Percentiles rank a stretch among this genome's conserved stretches.
Conservation (phyloP, 257 asterid genomes). For the Plantago elongata region DNA sequence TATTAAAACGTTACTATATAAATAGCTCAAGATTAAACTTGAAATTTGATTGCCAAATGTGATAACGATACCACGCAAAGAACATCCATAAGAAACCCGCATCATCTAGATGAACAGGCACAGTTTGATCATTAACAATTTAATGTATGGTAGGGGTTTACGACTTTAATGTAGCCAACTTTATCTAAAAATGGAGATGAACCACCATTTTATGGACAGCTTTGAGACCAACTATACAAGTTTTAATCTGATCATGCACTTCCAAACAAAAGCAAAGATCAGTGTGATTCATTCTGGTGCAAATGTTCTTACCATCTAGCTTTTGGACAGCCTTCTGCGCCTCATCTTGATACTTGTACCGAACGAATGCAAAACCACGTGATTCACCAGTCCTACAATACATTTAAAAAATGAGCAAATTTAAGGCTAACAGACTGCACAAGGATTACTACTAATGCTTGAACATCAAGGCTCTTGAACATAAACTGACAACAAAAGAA, state of each 20-base stretch:
- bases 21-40: no score
- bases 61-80: no score
- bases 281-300: neutral
- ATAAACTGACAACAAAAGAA: no score
- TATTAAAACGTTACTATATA: no score
- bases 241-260: neutral
- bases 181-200: no score
- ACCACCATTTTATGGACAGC: neutral
- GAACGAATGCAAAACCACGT: conserved; percentile 39
- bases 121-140: no score
- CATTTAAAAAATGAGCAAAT: neutral
- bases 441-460: neutral
- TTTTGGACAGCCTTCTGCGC: conserved; percentile 35
- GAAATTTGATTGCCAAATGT: no score
- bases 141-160: no score
- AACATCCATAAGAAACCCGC: no score
- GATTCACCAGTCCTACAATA: conserved; percentile 34
- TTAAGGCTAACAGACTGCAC: neutral
- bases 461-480: no score
- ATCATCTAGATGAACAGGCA: no score
- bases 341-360: conserved; percentile 34
- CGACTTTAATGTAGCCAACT: no score
- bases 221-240: neutral
- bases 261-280: neutral
- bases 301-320: conserved; percentile 29